Evolutionary conservation across 1,284 basidiomycete genomes (phyloP).

Genomic region (Pseudozyma pruni): DNA sequence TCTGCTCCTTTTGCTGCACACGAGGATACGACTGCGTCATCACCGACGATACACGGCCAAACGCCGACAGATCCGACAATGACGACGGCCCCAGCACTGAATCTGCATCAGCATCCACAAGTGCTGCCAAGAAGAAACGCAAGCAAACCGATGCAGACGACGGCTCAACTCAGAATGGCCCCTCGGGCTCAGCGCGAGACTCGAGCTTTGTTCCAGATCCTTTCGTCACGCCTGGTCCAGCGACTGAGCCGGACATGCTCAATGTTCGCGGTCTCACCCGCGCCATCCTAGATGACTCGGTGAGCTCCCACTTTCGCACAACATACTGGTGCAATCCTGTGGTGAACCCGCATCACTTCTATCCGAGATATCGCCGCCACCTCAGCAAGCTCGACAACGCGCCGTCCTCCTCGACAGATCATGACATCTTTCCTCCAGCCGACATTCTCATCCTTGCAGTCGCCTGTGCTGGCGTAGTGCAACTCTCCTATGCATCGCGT

Average conservation of each 20-base stretch:
- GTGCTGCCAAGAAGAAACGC: conserved; percentile 21
- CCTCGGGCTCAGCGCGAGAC: background rate
- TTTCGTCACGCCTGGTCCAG: conserved; percentile 7
- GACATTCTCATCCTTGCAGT: conserved; percentile 38
- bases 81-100: background rate
- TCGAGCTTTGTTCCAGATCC: conserved; percentile 1
- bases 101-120: background rate
- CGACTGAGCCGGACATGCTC: conserved; percentile 27
- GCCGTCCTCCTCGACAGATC: conserved; percentile 8
- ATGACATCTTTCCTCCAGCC: conserved; percentile 21
- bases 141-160: conserved; percentile 15
- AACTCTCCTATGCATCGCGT: conserved; percentile 16
- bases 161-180: background rate
- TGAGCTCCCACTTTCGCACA: conserved; percentile 30
- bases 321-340: conserved; percentile 43
- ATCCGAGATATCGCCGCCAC: conserved; percentile 27
- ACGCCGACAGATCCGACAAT: conserved; percentile 18
- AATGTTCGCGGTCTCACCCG: conserved; percentile 38
- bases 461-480: conserved; percentile 39
- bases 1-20: conserved; percentile 37
- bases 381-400: conserved; percentile 27
- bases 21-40: conserved; percentile 43
- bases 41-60: conserved; percentile 27
- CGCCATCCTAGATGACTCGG: conserved; percentile 27
- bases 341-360: conserved; percentile 31